Evolutionary conservation across 2,329 filamentous ascomycete genomes (phyloP).

Genomic region (Aspergillus hortae): DNA sequence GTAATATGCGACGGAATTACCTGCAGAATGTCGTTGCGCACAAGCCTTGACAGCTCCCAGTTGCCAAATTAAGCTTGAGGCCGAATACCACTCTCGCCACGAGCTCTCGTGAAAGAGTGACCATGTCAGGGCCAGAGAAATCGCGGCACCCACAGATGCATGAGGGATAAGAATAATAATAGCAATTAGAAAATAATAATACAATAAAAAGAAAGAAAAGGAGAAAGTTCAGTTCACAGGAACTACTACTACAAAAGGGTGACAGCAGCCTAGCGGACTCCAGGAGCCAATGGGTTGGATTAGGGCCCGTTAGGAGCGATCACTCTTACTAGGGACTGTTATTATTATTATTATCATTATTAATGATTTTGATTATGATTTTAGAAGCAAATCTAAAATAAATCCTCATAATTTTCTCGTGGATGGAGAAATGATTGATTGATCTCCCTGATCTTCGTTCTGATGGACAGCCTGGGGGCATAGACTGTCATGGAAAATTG

Average conservation of each 20-base stretch:
- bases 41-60: constrained; percentile 19
- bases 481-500: constrained; percentile 14
- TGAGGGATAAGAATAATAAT: constrained; percentile 3
- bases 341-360: not conserved
- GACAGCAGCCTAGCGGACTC: constrained; percentile 24
- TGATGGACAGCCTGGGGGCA: constrained; percentile 2
- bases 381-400: not conserved
- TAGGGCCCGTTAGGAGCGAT: constrained; percentile 6
- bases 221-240: not conserved
- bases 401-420: not conserved
- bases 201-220: constrained; percentile 4
- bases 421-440: not conserved
- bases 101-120: constrained; percentile 24
- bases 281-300: constrained; percentile 18
- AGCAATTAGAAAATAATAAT: not conserved
- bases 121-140: constrained; percentile 25
- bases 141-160: not conserved
- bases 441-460: not conserved
- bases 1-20: constrained; percentile 21
- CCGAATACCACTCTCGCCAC: constrained; percentile 25
- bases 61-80: constrained; percentile 22
- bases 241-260: constrained; percentile 13
- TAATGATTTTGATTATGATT: not conserved
- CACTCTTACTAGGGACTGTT: constrained; percentile 5
- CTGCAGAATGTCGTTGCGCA: constrained; percentile 22